Base-by-base conservation (phyloP, 1,284 basidiomycete genomes). In the Boletus sp. region DNA sequence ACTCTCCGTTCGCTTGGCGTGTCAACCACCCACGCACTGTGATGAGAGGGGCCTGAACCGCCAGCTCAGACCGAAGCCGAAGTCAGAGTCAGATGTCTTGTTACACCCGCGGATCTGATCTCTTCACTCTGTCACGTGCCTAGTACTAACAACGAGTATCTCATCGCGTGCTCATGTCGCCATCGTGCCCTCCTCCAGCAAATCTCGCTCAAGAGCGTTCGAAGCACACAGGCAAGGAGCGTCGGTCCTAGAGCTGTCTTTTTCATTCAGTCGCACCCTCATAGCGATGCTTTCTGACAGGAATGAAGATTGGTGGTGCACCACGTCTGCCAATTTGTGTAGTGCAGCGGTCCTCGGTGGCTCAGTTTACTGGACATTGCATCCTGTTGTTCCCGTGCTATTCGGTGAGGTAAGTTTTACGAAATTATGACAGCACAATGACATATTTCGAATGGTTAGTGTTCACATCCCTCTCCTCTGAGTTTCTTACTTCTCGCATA, bases 91-190 rank as follows among this genome's bases (percentile, higher is more conserved):
- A 52, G 50, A 50, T 52, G 49, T 43, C 42, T 40, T 50, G 46
- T 65, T 67, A 63, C 49, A 46, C 52, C 61, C 66, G 66, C 62
- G 64, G 66, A 65, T 65, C 61, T 64, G 41, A 53, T 49, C 41
- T 44, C 30, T 59, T 53, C 51, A 49, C n/a, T 59, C 57, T 27
- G 45, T 50, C 52, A 54, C 33, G 37, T 17, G 53, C 61, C 64
- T 66, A 37, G 25, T 20, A 40, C 30, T 38, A 25, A 27, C 34
- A 33, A 48, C 44, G 49, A 41, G 52, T 44, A 41, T 57, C 48
- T 46, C 50, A 17, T 46, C 45, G 32, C 16, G 35, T 37, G 45
- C 41, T 13, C 32, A 10, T 35, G 35, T 26, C 36, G 29, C 38
- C 17, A n/a, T 33, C 9, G 27, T 30, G 37, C 25, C 43, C 33